phyloP scores from a whole-genome alignment of 2,329 filamentous ascomycete species.

The Colletotrichum cuscutae region DNA sequence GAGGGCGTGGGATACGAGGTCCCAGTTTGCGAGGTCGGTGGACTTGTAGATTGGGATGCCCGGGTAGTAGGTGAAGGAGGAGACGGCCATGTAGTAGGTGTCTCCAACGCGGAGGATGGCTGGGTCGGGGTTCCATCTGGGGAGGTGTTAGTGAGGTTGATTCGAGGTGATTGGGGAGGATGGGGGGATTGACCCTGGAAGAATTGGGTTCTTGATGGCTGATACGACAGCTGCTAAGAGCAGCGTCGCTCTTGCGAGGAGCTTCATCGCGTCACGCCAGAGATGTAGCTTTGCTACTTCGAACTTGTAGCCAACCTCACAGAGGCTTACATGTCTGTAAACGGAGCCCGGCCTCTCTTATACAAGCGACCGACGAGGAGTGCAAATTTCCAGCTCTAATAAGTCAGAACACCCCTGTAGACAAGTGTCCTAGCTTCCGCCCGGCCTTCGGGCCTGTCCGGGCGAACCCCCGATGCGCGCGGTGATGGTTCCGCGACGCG shows the following conservation, averaged over 20 bases:
- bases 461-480: slow-evolving; percentile 2
- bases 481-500: neutral
- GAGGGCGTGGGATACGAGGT: slow-evolving; percentile 16
- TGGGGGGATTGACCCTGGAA: slow-evolving; percentile 6
- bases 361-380: neutral
- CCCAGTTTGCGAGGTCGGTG: slow-evolving; percentile 38
- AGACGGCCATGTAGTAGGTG: slow-evolving; percentile 18
- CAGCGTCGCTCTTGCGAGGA: neutral
- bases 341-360: neutral
- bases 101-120: slow-evolving; percentile 23
- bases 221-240: slow-evolving; percentile 17
- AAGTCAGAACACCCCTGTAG: no score
- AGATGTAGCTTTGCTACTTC: no score
- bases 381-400: no score
- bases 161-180: neutral
- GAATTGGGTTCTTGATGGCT: slow-evolving; percentile 29
- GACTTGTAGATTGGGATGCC: slow-evolving; percentile 56
- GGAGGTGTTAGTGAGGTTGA: neutral
- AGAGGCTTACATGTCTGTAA: neutral
- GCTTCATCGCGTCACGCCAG: slow-evolving; percentile 5
- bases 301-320: neutral
- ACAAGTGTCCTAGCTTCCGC: neutral
- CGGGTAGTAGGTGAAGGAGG: slow-evolving; percentile 61
- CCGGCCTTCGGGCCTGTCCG: neutral
- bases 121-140: slow-evolving; percentile 30